Conservation (phyloP, 2,329 filamentous ascomycete species). For the Onygenales sp. region DNA sequence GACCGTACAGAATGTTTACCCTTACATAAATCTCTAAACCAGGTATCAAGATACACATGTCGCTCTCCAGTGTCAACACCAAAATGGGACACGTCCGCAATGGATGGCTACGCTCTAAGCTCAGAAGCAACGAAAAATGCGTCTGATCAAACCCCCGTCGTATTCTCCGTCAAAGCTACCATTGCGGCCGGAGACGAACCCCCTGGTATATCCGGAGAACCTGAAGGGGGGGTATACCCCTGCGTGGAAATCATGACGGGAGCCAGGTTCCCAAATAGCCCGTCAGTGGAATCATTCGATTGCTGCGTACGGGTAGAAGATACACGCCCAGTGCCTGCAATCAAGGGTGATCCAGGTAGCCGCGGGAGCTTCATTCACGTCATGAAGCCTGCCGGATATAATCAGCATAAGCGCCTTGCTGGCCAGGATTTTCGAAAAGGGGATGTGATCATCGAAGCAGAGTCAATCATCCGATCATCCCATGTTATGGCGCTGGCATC, state of each 20-base stretch:
- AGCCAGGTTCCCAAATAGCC: slow-evolving; percentile 17
- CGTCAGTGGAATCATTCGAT: slow-evolving; percentile 6
- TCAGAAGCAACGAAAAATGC: slow-evolving; percentile 14
- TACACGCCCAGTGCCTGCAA: background rate
- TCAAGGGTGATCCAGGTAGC: background rate
- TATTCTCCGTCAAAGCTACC: background rate
- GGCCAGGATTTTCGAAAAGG: slow-evolving; percentile 14
- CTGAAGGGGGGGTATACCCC: slow-evolving; percentile 2
- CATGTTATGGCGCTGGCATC: slow-evolving; percentile 19
- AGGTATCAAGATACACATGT: background rate
- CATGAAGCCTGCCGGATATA: slow-evolving; percentile 9
- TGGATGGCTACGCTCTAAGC: slow-evolving; percentile 21
- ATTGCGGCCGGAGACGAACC: background rate
- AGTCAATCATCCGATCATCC: slow-evolving; percentile 9
- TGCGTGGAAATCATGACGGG: slow-evolving; percentile 25
- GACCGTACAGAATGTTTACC: background rate
- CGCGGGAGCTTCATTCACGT: slow-evolving; percentile 8
- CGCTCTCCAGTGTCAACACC: slow-evolving; percentile 12
- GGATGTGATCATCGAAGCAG: slow-evolving; percentile 11
- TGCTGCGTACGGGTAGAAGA: slow-evolving; percentile 17
- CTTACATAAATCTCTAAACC: background rate
- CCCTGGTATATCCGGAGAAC: background rate
- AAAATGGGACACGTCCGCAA: slow-evolving; percentile 20
- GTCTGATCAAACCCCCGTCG: slow-evolving; percentile 10
- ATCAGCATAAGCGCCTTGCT: slow-evolving; percentile 14